phyloP scores from a whole-genome alignment of 768 basidiomycete genomes.

The Tubosaeta sp. region DNA sequence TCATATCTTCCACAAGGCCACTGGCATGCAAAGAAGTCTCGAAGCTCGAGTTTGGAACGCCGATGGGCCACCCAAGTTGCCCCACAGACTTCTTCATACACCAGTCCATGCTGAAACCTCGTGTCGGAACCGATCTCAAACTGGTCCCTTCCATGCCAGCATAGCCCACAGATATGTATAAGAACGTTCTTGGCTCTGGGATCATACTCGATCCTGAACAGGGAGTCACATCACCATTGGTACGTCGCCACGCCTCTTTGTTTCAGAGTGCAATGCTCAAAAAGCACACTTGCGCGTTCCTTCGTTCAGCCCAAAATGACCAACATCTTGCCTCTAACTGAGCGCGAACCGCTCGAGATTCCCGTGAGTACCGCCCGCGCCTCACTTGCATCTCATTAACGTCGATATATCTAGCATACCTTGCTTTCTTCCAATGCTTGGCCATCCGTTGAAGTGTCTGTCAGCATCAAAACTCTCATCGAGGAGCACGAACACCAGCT shows the following conservation, averaged over 20 bases:
- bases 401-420: neutral
- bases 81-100: constrained; percentile 1
- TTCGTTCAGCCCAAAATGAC: constrained; percentile 4
- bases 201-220: neutral
- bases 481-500: constrained; percentile 15
- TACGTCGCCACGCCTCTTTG: neutral
- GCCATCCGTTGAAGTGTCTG: constrained; percentile 8
- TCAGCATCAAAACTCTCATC: constrained; percentile 13
- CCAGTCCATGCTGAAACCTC: constrained; percentile 8
- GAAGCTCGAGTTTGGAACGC: neutral
- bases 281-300: neutral
- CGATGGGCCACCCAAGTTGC: neutral
- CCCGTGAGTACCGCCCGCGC: constrained; percentile 10
- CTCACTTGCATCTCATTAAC: neutral
- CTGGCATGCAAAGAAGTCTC: neutral
- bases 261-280: neutral
- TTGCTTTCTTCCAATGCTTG: constrained; percentile 14
- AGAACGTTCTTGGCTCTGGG: neutral
- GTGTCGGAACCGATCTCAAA: constrained; percentile 1
- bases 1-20: neutral
- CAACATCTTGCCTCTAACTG: neutral
- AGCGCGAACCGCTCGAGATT: neutral
- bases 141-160: neutral
- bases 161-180: neutral
- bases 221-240: neutral